Percentiles rank a stretch among this genome's conserved stretches.
These are phyloP conservation scores for Cyclostephanos invisitatus DNA, from an alignment of 108 stramenopile genomes.

Conservation along the genomic window DNA sequence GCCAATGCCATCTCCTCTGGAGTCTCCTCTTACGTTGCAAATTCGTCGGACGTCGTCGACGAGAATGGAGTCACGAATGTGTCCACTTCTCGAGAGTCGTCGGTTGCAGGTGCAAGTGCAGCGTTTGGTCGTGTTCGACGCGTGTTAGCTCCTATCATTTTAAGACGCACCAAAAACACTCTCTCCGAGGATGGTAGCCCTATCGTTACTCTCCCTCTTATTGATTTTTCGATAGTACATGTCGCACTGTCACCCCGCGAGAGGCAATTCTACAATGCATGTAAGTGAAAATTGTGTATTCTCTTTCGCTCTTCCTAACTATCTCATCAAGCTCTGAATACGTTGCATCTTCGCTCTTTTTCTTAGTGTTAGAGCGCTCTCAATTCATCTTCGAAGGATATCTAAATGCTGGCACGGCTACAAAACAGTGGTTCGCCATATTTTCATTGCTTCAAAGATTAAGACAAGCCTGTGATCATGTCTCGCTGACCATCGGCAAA, in stretches of 20 bases:
- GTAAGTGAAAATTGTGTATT: slow-evolving; percentile 11
- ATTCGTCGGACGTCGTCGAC: slow-evolving; percentile 12
- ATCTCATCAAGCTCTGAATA: background rate
- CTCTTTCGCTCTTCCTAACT: background rate
- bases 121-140: slow-evolving; percentile 74
- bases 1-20: slow-evolving; percentile 33
- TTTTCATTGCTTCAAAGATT: slow-evolving; percentile 79
- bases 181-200: slow-evolving; percentile 68
- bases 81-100: background rate
- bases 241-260: slow-evolving; percentile 68
- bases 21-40: slow-evolving; percentile 8
- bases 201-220: slow-evolving; percentile 73
- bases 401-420: slow-evolving; percentile 64
- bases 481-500: slow-evolving; percentile 75
- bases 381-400: slow-evolving; percentile 78
- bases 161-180: slow-evolving; percentile 80
- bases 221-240: slow-evolving; percentile 64
- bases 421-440: slow-evolving; percentile 83
- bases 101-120: slow-evolving; percentile 11
- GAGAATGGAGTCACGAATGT: slow-evolving; percentile 20
- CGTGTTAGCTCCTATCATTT: slow-evolving; percentile 70
- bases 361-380: slow-evolving; percentile 54
- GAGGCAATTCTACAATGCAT: slow-evolving; percentile 82
- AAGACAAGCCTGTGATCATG: slow-evolving; percentile 83
- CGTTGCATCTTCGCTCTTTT: background rate